These are phyloP conservation scores for Viola pubescens DNA, from an alignment of 441 rosid genomes.

Conservation along the genomic window DNA sequence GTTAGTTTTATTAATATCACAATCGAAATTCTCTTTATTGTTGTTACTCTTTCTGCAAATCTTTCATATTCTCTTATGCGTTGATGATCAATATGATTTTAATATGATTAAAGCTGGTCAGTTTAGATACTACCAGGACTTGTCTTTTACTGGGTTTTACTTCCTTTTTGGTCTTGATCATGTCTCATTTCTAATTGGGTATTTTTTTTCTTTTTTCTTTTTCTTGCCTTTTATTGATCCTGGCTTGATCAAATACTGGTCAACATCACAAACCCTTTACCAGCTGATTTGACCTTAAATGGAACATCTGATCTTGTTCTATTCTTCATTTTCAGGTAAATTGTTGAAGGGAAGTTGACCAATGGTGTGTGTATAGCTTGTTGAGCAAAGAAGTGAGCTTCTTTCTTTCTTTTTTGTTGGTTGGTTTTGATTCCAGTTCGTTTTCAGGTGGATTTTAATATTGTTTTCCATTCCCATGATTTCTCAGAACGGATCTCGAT, in stretches of 20 bases:
- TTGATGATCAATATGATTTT: background rate
- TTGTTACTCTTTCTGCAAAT: background rate
- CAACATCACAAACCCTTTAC: no score
- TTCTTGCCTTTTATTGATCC: background rate
- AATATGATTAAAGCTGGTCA: background rate
- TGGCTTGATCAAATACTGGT: background rate
- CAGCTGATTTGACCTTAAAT: background rate
- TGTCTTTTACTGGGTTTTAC: slow-evolving; percentile 10
- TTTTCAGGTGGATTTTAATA: slow-evolving; percentile 6
- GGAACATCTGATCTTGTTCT: slow-evolving; percentile 14
- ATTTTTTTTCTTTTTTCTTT: slow-evolving; percentile 5
- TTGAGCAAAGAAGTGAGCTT: slow-evolving; percentile 16
- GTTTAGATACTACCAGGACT: background rate
- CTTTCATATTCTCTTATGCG: background rate
- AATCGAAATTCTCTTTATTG: background rate
- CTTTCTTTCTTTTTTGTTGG: slow-evolving; percentile 4
- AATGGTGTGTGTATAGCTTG: slow-evolving; percentile 10
- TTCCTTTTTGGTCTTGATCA: slow-evolving; percentile 14
- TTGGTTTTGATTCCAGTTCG: slow-evolving; percentile 3
- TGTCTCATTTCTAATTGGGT: slow-evolving; percentile 10
- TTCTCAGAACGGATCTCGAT: slow-evolving; percentile 12
- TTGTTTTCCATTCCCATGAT: slow-evolving; percentile 8
- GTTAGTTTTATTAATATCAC: slow-evolving; percentile 1
- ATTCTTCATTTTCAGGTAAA: slow-evolving; percentile 20
- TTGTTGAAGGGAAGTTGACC: slow-evolving; percentile 9